Percentiles rank a stretch among this genome's conserved stretches.
phyloP scores from a whole-genome alignment of 1,284 basidiomycete genomes.

The Vanrija sp. region DNA sequence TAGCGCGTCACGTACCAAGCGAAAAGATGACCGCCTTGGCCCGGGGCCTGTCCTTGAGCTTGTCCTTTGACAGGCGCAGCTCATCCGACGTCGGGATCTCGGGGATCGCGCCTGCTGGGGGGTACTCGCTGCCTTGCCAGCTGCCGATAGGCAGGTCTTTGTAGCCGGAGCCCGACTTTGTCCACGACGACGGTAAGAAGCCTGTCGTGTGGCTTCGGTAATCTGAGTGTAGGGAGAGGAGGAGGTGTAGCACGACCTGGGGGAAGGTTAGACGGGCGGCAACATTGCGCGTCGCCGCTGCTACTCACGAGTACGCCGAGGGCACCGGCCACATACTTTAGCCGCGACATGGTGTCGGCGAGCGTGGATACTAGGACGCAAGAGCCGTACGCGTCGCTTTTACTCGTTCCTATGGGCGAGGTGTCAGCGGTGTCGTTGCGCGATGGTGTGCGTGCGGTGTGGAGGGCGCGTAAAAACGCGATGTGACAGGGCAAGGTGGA shows the following conservation, averaged over 20 bases:
- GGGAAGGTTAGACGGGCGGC: too few relatives aligned
- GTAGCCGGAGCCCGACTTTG: neutral
- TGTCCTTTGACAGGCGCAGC: slow-evolving; percentile 22
- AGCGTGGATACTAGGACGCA: slow-evolving; percentile 17
- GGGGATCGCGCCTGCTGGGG: neutral
- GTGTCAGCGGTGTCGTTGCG: too few relatives aligned
- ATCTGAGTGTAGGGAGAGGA: slow-evolving; percentile 42
- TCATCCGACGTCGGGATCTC: slow-evolving; percentile 23
- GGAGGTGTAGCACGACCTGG: slow-evolving; percentile 39
- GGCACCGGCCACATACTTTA: slow-evolving; percentile 33
- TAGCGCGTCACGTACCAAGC: slow-evolving; percentile 22
- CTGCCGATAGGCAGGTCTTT: neutral
- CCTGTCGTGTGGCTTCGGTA: slow-evolving; percentile 38
- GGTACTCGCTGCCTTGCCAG: neutral
- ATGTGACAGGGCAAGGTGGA: too few relatives aligned
- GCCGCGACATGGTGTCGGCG: slow-evolving; percentile 28
- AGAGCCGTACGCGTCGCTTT: neutral
- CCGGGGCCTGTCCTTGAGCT: slow-evolving; percentile 48
- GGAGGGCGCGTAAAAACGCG: neutral
- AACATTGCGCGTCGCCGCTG: neutral
- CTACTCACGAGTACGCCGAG: slow-evolving; percentile 34
- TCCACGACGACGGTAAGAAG: slow-evolving; percentile 17
- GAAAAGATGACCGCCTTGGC: slow-evolving; percentile 62
- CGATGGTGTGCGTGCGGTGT: too few relatives aligned
- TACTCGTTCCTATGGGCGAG: too few relatives aligned